These are phyloP conservation scores for Phytophthora ohioensis DNA, from an alignment of 352 stramenopile genomes.

Conservation along the genomic window DNA sequence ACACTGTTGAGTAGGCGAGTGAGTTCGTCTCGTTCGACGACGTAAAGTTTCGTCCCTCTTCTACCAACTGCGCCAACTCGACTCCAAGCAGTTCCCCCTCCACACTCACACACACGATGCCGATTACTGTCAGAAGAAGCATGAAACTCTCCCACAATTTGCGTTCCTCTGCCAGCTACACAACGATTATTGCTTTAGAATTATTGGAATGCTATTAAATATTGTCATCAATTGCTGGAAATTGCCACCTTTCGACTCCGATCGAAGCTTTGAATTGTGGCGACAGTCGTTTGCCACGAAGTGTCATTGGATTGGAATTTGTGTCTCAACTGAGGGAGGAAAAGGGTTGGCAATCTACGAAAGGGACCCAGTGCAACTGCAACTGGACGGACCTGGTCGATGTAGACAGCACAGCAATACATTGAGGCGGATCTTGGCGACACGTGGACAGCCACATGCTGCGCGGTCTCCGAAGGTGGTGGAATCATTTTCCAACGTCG, in stretches of 20 bases:
- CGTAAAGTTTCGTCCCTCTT: slow-evolving; percentile 15
- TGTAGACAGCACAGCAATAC: slow-evolving; percentile 24
- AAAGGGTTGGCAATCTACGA: too few relatives aligned
- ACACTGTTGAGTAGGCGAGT: slow-evolving; percentile 31
- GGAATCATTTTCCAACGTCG: slow-evolving; percentile 1
- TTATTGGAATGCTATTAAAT: neutral
- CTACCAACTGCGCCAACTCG: slow-evolving; percentile 34
- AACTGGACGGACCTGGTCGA: slow-evolving; percentile 12
- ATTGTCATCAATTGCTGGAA: neutral
- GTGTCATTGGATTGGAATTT: slow-evolving; percentile 39
- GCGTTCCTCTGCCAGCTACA: slow-evolving; percentile 34
- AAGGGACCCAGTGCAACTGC: too few relatives aligned
- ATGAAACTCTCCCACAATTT: slow-evolving; percentile 56
- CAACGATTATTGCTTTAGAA: slow-evolving; percentile 7
- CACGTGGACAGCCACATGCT: slow-evolving; percentile 10
- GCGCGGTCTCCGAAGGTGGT: neutral
- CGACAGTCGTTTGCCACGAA: slow-evolving; percentile 42
- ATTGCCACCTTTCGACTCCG: slow-evolving; percentile 37
- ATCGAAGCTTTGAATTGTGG: slow-evolving; percentile 50
- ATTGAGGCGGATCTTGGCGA: neutral
- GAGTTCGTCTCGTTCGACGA: slow-evolving; percentile 15
- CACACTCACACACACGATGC: slow-evolving; percentile 49
- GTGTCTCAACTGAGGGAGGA: slow-evolving; percentile 15
- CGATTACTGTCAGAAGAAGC: slow-evolving; percentile 44
- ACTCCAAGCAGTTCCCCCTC: slow-evolving; percentile 65